Conservation (phyloP, 148 eudicot species). For the Bassia scoparia region DNA sequence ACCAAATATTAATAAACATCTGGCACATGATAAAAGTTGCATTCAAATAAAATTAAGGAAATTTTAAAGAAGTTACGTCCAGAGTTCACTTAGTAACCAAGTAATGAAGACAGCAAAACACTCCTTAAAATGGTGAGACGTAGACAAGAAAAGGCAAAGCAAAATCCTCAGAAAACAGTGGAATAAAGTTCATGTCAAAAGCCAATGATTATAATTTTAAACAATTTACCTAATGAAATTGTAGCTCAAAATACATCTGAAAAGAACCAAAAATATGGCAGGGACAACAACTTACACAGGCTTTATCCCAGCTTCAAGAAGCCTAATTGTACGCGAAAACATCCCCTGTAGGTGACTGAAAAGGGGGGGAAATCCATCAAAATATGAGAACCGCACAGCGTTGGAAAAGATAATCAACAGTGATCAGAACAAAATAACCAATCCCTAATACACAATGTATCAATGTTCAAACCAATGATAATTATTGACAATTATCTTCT, state of each 20-base stretch:
- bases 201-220: too few relatives aligned
- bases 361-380: conserved; percentile 9
- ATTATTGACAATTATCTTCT: background rate
- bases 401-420: background rate
- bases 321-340: conserved; percentile 89
- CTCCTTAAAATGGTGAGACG: too few relatives aligned
- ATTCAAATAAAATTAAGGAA: background rate
- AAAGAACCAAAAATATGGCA: background rate
- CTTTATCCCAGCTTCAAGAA: conserved; percentile 92
- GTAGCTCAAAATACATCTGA: background rate
- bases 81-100: background rate
- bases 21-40: background rate
- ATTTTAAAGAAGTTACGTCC: background rate
- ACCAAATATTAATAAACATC: background rate
- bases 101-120: background rate
- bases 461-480: background rate
- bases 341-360: conserved; percentile 96
- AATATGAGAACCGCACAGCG: conserved; percentile 3
- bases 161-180: background rate
- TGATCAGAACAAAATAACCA: background rate
- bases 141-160: too few relatives aligned
- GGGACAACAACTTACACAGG: conserved; percentile 58
- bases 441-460: background rate
- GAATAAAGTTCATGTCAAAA: background rate
- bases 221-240: background rate